A percentile compares a stretch with the other conserved stretches of the same genome.
These are phyloP conservation scores for Brassica incana DNA, from an alignment of 345 rosid species.

Conservation along the genomic window DNA sequence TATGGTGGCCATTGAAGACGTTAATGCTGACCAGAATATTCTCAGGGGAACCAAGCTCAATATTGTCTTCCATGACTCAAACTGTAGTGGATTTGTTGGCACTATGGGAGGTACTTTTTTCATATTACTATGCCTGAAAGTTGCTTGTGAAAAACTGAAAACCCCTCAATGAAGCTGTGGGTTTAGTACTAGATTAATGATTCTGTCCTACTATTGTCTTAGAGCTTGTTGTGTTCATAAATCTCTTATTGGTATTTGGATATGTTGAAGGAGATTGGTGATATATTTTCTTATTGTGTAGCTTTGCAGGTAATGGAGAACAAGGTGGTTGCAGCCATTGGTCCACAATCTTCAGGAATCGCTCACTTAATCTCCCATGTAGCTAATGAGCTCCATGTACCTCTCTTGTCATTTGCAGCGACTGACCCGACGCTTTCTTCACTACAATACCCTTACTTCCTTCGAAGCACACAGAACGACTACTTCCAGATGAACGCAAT, in stretches of 20 bases:
- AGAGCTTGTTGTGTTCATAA: not conserved
- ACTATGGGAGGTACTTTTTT: constrained; percentile 69
- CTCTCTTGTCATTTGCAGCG: constrained; percentile 66
- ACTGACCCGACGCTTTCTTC: constrained; percentile 66
- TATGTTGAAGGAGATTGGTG: constrained; percentile 35
- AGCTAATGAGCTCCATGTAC: constrained; percentile 65
- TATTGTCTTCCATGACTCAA: constrained; percentile 52
- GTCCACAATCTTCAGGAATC: constrained; percentile 94
- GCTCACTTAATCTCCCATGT: constrained; percentile 83
- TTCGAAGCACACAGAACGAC: constrained; percentile 63
- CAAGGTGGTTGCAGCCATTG: constrained; percentile 71
- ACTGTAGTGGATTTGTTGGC: constrained; percentile 88
- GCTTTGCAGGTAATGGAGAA: constrained; percentile 87
- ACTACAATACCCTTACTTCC: constrained; percentile 59
- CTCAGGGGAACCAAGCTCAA: constrained; percentile 57
- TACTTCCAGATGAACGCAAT: constrained; percentile 84
- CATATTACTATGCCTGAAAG: not conserved
- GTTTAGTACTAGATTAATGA: not conserved
- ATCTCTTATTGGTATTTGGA: not conserved
- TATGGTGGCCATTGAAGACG: constrained; percentile 64
- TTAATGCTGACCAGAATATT: constrained; percentile 60
- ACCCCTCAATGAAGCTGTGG: not conserved
- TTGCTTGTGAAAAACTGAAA: not conserved
- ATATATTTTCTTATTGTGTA: constrained; percentile 47
- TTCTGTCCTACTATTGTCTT: not conserved